These are phyloP conservation scores for Neonectria coccinea DNA, from an alignment of 2,329 filamentous ascomycete genomes.

Conservation along the genomic window DNA sequence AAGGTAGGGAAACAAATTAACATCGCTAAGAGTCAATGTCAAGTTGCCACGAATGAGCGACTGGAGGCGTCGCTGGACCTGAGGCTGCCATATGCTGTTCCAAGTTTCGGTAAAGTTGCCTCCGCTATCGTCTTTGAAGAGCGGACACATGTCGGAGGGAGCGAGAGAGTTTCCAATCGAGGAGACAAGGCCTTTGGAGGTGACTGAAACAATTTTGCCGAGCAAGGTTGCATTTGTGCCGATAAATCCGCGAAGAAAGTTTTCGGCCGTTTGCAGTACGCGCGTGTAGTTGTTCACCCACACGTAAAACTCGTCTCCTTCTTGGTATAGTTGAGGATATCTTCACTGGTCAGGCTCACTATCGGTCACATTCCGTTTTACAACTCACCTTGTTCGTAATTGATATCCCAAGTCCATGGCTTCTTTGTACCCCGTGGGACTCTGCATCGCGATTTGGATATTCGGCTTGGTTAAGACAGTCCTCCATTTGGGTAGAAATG, in stretches of 20 bases:
- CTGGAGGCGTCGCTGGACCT: conserved; percentile 24
- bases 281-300: conserved; percentile 76
- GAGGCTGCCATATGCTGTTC: conserved; percentile 64
- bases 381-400: conserved; percentile 56
- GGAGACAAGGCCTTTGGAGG: conserved; percentile 63
- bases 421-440: conserved; percentile 73
- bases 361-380: fast-evolving
- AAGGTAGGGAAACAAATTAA: conserved; percentile 74
- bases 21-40: conserved; percentile 58
- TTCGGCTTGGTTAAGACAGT: conserved; percentile 66
- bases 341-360: conserved; percentile 33
- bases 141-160: conserved; percentile 72
- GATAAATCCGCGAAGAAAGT: conserved; percentile 72
- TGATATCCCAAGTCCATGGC: conserved; percentile 66
- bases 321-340: conserved; percentile 62
- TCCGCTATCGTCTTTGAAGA: conserved; percentile 66
- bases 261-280: conserved; percentile 70
- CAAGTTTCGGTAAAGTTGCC: conserved; percentile 57
- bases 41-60: conserved; percentile 59
- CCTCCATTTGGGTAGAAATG: conserved; percentile 70
- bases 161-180: conserved; percentile 71
- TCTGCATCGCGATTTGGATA: conserved; percentile 69
- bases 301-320: conserved; percentile 65
- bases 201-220: conserved; percentile 69
- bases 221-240: conserved; percentile 65